phyloP scores from a whole-genome alignment of 2,329 filamentous ascomycete genomes.

The Beauveria sp. region DNA sequence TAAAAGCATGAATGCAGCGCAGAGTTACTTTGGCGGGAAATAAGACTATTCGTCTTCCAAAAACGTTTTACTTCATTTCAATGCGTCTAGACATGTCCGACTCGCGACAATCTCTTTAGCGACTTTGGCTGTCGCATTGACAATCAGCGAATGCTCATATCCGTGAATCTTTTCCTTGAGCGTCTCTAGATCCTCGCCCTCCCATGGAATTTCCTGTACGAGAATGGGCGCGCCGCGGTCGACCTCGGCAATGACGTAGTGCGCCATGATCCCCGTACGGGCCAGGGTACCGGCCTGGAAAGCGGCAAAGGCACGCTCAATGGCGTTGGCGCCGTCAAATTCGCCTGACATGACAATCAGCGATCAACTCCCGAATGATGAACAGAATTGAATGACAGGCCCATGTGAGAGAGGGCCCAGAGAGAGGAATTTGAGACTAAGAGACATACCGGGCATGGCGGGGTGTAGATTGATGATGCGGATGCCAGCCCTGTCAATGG shows the following conservation, averaged over 20 bases:
- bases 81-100: too few relatives aligned
- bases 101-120: slow-evolving; percentile 36
- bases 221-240: slow-evolving; percentile 72
- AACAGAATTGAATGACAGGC: too few relatives aligned
- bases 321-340: slow-evolving; percentile 71
- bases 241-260: slow-evolving; percentile 74
- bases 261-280: slow-evolving; percentile 80
- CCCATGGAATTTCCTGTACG: slow-evolving; percentile 58
- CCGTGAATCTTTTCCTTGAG: slow-evolving; percentile 67
- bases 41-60: too few relatives aligned
- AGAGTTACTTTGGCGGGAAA: too few relatives aligned
- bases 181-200: slow-evolving; percentile 55
- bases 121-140: slow-evolving; percentile 58
- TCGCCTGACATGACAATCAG: slow-evolving; percentile 30
- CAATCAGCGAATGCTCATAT: slow-evolving; percentile 70
- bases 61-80: too few relatives aligned
- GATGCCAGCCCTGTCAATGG: slow-evolving; percentile 53
- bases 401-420: rapidly evolving
- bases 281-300: slow-evolving; percentile 57
- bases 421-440: too few relatives aligned
- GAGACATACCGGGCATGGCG: slow-evolving; percentile 13
- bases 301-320: slow-evolving; percentile 68
- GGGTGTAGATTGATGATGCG: slow-evolving; percentile 80
- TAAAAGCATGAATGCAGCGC: too few relatives aligned
- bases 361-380: too few relatives aligned